Conservation (phyloP, 257 asterid genomes). For the Przewalskia tangutica region DNA sequence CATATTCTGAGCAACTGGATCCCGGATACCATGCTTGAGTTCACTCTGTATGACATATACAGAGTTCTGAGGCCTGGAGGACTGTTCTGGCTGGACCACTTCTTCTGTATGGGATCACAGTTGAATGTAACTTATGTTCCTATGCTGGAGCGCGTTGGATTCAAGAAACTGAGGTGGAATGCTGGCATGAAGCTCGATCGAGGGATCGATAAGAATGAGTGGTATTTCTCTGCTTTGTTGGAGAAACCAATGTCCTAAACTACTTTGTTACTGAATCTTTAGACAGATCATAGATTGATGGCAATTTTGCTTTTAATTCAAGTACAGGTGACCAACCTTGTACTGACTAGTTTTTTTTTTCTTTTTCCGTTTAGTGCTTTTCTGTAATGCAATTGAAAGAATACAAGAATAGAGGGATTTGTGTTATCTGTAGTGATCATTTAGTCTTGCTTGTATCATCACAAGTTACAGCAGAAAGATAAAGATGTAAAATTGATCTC, state of each 20-base stretch:
- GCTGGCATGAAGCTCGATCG: conserved; percentile 44
- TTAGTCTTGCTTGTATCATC: neutral
- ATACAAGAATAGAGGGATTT: neutral
- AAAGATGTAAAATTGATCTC: neutral
- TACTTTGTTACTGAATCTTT: neutral
- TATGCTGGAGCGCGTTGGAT: conserved; percentile 36
- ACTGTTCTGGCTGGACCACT: conserved; percentile 51
- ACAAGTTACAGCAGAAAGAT: neutral
- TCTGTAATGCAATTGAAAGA: neutral
- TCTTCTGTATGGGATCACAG: conserved; percentile 51
- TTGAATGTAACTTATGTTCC: conserved; percentile 39
- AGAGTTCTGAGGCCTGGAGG: conserved; percentile 58
- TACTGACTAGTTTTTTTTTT: neutral
- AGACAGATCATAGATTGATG: neutral
- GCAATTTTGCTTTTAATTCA: neutral
- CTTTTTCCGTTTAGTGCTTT: neutral
- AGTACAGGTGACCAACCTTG: neutral
- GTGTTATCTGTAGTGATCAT: neutral
- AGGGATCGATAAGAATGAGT: conserved; percentile 36
- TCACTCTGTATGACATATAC: conserved; percentile 34
- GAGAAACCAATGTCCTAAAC: conserved; percentile 39
- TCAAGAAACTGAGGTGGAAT: conserved; percentile 40
- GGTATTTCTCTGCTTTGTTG: conserved; percentile 50
- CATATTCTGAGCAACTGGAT: conserved; percentile 56
- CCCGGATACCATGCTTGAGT: conserved; percentile 37